Conservation (phyloP, 2,329 filamentous ascomycete species). For the Delphinella strobiligena region DNA sequence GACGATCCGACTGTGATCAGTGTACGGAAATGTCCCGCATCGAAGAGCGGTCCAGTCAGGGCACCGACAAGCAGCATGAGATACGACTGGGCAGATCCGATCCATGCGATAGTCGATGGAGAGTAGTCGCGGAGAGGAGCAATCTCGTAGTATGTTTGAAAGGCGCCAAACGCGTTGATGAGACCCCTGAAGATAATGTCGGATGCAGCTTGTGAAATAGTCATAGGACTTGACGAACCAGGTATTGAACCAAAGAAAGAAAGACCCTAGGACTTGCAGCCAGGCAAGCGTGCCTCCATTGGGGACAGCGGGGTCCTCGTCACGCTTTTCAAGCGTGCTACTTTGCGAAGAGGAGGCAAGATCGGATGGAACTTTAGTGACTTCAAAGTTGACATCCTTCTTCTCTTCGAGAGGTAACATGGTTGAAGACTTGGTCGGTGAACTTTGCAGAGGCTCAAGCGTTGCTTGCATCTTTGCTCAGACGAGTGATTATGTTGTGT, state of each 20-base stretch:
- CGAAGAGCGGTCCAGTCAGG: conserved; percentile 37
- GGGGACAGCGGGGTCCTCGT: conserved; percentile 9
- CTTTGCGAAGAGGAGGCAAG: neutral
- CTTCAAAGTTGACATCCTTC: neutral
- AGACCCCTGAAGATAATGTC: conserved; percentile 35
- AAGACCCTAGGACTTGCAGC: conserved; percentile 36
- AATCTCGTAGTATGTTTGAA: conserved; percentile 41
- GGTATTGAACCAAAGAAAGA: conserved; percentile 37
- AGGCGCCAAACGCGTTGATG: conserved; percentile 41
- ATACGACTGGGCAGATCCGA: conserved; percentile 37
- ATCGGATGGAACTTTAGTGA: neutral
- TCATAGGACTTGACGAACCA: conserved; percentile 20
- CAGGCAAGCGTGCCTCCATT: conserved; percentile 36
- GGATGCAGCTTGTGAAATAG: neutral
- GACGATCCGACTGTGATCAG: conserved; percentile 31
- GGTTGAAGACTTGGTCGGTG: neutral
- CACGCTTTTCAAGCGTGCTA: neutral
- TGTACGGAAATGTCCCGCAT: conserved; percentile 33
- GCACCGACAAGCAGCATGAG: conserved; percentile 35
- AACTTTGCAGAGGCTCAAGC: neutral
- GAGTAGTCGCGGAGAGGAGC: conserved; percentile 27
- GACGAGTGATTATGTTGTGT: too few species aligned
- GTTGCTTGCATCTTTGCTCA: too few species aligned
- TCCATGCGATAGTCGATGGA: conserved; percentile 34
- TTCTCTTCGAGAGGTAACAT: neutral